A percentile compares a stretch with the other conserved stretches of the same genome.
phyloP scores from a whole-genome alignment of 768 basidiomycete species.

The Mycena vulgaris region DNA sequence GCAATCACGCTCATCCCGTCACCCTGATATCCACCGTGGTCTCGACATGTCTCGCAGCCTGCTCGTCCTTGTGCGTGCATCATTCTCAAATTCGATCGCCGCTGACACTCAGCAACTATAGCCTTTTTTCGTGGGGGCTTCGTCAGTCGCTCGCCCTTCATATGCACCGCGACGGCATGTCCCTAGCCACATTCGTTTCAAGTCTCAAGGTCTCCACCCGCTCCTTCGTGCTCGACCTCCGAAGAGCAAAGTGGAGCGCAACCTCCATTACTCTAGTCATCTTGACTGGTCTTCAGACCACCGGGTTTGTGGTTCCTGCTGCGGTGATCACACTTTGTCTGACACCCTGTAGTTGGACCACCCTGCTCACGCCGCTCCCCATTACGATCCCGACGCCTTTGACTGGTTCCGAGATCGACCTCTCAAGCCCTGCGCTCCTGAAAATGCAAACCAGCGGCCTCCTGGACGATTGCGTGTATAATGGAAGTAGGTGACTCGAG shows the following conservation, averaged over 20 bases:
- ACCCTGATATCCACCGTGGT: neutral
- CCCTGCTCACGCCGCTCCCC: neutral
- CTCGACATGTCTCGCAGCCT: conserved; percentile 2
- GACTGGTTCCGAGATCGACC: neutral
- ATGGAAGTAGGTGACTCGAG: neutral
- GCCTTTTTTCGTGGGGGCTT: conserved; percentile 8
- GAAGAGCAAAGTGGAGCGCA: neutral
- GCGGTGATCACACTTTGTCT: neutral
- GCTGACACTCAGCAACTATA: too few species aligned
- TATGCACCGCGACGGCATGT: conserved; percentile 6
- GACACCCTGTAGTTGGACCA: neutral
- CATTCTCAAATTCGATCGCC: too few species aligned
- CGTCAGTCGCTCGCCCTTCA: neutral
- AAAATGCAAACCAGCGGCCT: neutral
- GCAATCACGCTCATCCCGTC: neutral
- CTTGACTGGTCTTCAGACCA: conserved; percentile 2
- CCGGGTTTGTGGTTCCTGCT: neutral
- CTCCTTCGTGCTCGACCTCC: neutral
- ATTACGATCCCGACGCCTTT: neutral
- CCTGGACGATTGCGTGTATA: neutral
- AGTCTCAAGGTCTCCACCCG: conserved; percentile 1
- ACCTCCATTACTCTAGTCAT: neutral
- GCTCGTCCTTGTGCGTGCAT: conserved; percentile 5
- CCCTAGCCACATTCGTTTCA: neutral
- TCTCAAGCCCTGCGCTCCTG: neutral